Evolutionary conservation across 108 stramenopile species (phyloP), one percentile per base, ranked within the genome.

Genomic region (Pseudonitzschia delicatissima): DNA sequence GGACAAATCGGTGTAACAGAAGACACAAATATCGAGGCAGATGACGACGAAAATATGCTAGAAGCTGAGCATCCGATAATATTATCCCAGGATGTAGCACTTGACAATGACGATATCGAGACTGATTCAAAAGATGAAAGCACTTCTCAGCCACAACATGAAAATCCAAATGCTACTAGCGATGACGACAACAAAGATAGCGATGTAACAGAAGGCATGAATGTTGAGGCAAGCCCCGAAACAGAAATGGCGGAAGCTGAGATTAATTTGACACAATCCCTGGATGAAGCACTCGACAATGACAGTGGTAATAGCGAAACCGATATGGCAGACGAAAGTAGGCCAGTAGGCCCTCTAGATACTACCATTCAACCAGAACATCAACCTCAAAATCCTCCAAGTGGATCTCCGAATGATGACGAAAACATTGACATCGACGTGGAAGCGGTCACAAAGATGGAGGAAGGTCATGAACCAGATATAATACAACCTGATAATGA

Each of bases 231-330:
- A 55, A 27, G 17, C 4, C 7, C 6, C 31, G 53, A 32, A 11
- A 2, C 6, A 5, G 27, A 55, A 4, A 12, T n/a, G 32, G 0
- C 2, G 5, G 53, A 55, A 33, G 32, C 28, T 11, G 31, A n/a
- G 31, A 55, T 55, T 27, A 55, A 15, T 55, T n/a, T 12, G 53
- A 55, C 4, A 55, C 53, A 27, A 55, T 3, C 32, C 4, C 53
- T 31, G 53, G 31, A 55, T 13, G 32, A 55, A 27, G 29, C 53
- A 3, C 53, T 55, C 42, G 42, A 44, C 42, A n/a, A 2, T 44
- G 42, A 6, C 42, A 44, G 6, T 7, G 42, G n/a, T 7, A n/a
- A 6, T 7, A 7, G 42, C 6, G 42, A 44, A 13, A n/a, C 13
- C 45, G 45, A 45, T 3, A 15, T 18, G n/a, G 18, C 4, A 13